phyloP scores from a whole-genome alignment of 2,329 filamentous ascomycete species.

The Phoma herbarum region DNA sequence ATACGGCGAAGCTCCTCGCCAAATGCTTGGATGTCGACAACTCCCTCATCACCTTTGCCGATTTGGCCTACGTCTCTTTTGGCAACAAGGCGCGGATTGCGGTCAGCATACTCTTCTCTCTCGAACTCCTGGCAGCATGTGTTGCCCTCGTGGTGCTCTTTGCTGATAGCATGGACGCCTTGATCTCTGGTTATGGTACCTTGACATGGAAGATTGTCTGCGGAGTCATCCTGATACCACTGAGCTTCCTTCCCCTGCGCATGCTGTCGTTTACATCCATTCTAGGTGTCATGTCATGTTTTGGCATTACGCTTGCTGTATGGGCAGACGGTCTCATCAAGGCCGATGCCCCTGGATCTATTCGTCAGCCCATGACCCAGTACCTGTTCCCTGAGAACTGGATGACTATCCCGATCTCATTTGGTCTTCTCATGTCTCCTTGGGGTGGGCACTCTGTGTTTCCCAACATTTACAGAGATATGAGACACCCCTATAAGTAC shows the following conservation, averaged over 20 bases:
- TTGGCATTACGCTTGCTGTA: constrained; percentile 86
- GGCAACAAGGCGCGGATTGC: constrained; percentile 81
- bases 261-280: constrained; percentile 90
- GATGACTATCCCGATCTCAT: constrained; percentile 84
- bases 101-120: constrained; percentile 84
- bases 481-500: constrained; percentile 86
- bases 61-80: constrained; percentile 90
- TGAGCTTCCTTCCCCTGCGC: constrained; percentile 85
- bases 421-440: constrained; percentile 87
- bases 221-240: constrained; percentile 77
- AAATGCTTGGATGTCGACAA: constrained; percentile 89
- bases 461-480: constrained; percentile 82
- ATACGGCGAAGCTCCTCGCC: constrained; percentile 85
- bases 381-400: constrained; percentile 87
- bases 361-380: constrained; percentile 80
- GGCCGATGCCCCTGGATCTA: constrained; percentile 78
- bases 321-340: constrained; percentile 89
- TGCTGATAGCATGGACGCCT: constrained; percentile 83
- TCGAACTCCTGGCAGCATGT: constrained; percentile 87
- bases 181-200: constrained; percentile 75
- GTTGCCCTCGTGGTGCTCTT: constrained; percentile 94
- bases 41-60: constrained; percentile 90
- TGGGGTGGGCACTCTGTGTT: constrained; percentile 80
- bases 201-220: constrained; percentile 87
- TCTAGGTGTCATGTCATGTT: constrained; percentile 88